Percentiles rank a stretch among this genome's conserved stretches.
These are phyloP conservation scores for Coemansia umbellata DNA, from an alignment of 192 early-diverging fungal species.

Conservation along the genomic window DNA sequence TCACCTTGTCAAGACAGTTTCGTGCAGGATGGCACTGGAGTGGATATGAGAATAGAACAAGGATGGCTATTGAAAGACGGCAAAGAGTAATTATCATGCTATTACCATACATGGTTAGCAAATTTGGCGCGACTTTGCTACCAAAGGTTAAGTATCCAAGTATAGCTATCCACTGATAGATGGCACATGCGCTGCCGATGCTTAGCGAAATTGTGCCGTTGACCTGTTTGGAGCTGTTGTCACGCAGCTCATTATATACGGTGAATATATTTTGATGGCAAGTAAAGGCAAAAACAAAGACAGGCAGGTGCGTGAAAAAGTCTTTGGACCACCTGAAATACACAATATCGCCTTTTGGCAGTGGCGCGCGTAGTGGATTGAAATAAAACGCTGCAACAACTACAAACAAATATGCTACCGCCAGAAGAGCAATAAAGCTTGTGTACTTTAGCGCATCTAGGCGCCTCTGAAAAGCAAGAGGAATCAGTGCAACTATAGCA, in stretches of 20 bases:
- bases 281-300: slow-evolving; percentile 99
- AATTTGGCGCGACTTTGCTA: slow-evolving; percentile 71
- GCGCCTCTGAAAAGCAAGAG: slow-evolving; percentile 73
- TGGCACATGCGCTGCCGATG: slow-evolving; percentile 66
- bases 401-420: slow-evolving; percentile 79
- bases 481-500: slow-evolving; percentile 65
- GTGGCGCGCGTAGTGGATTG: slow-evolving; percentile 55
- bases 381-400: slow-evolving; percentile 80
- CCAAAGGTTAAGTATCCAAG: slow-evolving; percentile 94
- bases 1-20: slow-evolving; percentile 84
- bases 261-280: slow-evolving; percentile 99
- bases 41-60: slow-evolving; percentile 89
- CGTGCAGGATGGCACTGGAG: slow-evolving; percentile 92
- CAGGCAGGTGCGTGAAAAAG: slow-evolving; percentile 77
- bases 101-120: slow-evolving; percentile 61
- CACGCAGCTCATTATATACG: slow-evolving; percentile 90
- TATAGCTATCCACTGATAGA: slow-evolving; percentile 85
- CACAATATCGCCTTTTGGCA: slow-evolving; percentile 58
- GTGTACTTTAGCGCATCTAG: slow-evolving; percentile 92
- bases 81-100: slow-evolving; percentile 72
- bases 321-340: slow-evolving; percentile 56
- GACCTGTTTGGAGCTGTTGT: slow-evolving; percentile 72
- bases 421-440: slow-evolving; percentile 76
- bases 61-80: slow-evolving; percentile 80
- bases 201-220: slow-evolving; percentile 68